Conservation (phyloP, 306 rosid genomes). For the Astragalus glycyphyllos region DNA sequence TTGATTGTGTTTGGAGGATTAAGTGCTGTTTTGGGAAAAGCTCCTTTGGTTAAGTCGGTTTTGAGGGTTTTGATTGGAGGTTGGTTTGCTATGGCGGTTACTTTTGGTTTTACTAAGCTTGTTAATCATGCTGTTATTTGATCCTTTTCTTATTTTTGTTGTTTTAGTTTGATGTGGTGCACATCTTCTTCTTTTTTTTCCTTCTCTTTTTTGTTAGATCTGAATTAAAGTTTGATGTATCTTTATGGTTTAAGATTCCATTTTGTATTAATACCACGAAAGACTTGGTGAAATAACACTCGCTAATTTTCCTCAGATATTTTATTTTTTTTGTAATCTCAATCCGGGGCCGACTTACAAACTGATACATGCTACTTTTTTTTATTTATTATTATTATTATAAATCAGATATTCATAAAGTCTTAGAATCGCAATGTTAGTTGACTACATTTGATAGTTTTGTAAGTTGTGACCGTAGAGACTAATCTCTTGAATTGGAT, state of each 20-base stretch:
- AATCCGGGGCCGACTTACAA: too few relatives aligned
- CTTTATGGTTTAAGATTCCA: neutral
- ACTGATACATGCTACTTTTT: too few relatives aligned
- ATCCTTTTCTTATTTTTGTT: neutral
- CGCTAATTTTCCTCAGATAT: too few relatives aligned
- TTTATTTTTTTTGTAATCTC: too few relatives aligned
- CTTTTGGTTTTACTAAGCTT: slow-evolving; percentile 43
- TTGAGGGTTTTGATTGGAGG: slow-evolving; percentile 41
- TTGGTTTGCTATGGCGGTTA: slow-evolving; percentile 42
- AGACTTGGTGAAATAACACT: too few relatives aligned
- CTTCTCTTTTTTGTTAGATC: neutral
- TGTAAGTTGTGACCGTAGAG: too few relatives aligned
- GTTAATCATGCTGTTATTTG: slow-evolving; percentile 27
- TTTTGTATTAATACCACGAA: neutral
- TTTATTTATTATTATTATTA: too few relatives aligned
- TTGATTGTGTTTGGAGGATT: slow-evolving; percentile 32
- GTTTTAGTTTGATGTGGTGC: neutral
- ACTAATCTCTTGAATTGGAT: too few relatives aligned
- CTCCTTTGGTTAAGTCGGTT: slow-evolving; percentile 24
- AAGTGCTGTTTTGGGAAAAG: slow-evolving; percentile 30
- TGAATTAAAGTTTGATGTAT: slow-evolving; percentile 3
- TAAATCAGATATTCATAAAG: too few relatives aligned
- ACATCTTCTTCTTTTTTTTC: slow-evolving; percentile 3
- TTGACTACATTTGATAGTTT: too few relatives aligned
- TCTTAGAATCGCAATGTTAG: too few relatives aligned